Evolutionary conservation across 257 asterid genomes (phyloP).

Genomic region (Buddleja alternifolia): DNA sequence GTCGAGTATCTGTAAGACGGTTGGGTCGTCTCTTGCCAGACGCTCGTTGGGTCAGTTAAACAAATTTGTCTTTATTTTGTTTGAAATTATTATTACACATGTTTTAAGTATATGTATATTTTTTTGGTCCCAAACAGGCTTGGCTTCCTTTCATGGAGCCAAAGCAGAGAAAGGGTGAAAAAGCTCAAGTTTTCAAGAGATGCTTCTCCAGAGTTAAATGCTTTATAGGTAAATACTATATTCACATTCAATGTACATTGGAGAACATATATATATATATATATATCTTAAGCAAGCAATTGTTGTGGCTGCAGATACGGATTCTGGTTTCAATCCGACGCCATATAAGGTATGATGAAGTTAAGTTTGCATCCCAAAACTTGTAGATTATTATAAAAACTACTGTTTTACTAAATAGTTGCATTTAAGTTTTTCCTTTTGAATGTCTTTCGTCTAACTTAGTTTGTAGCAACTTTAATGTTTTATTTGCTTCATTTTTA

Average conservation of each 20-base stretch:
- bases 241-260: not conserved
- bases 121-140: constrained; percentile 36
- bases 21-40: constrained; percentile 91
- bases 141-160: constrained; percentile 87
- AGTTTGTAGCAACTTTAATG: not conserved
- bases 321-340: constrained; percentile 80
- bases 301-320: constrained; percentile 61
- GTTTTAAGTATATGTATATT: not conserved
- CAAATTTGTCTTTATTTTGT: constrained; percentile 18
- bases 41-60: constrained; percentile 71
- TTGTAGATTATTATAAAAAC: not conserved
- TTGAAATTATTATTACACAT: not conserved
- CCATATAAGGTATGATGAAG: constrained; percentile 62
- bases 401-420: too few species aligned
- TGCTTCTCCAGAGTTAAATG: constrained; percentile 71
- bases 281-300: constrained; percentile 18
- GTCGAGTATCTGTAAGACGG: constrained; percentile 73
- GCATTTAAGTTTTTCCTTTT: too few species aligned
- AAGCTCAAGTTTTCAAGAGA: constrained; percentile 49
- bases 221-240: constrained; percentile 58
- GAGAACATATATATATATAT: not conserved
- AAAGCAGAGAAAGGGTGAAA: constrained; percentile 46
- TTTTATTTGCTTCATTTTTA: not conserved
- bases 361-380: constrained; percentile 5
- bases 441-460: not conserved